Conservation (phyloP, 495 filamentous ascomycete species). For the Trichoderma virens region DNA sequence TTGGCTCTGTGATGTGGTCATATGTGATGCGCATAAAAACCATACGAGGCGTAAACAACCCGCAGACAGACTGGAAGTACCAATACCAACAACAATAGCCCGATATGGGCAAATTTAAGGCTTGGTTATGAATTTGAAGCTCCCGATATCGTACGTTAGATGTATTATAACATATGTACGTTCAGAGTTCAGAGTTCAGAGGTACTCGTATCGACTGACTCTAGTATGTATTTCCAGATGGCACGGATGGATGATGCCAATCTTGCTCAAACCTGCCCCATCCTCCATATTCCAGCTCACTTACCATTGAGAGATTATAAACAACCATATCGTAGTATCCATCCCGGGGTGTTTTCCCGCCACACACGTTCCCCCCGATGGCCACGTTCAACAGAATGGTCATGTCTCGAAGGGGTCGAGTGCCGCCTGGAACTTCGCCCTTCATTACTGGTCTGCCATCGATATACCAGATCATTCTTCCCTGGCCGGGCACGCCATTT, state of each 20-base stretch:
- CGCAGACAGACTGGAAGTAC: too few relatives aligned
- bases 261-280: constrained; percentile 33
- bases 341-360: constrained; percentile 28
- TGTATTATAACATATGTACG: too few relatives aligned
- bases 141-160: too few relatives aligned
- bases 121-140: too few relatives aligned
- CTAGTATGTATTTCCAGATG: not conserved
- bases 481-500: constrained; percentile 19
- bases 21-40: too few relatives aligned
- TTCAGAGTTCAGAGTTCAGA: too few relatives aligned
- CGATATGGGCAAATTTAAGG: too few relatives aligned
- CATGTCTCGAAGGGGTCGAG: constrained; percentile 33
- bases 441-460: constrained; percentile 36
- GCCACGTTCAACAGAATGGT: constrained; percentile 35
- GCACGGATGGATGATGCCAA: constrained; percentile 16
- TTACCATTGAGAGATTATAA: constrained; percentile 27
- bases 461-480: constrained; percentile 36
- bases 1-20: too few relatives aligned
- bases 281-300: constrained; percentile 29
- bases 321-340: constrained; percentile 37
- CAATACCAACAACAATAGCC: too few relatives aligned
- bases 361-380: constrained; percentile 39
- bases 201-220: not conserved
- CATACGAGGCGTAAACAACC: too few relatives aligned
- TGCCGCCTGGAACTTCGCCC: constrained; percentile 29